Base-by-base conservation (phyloP, 2,329 filamentous ascomycete genomes). In the Phyllosticta citrichinensis region DNA sequence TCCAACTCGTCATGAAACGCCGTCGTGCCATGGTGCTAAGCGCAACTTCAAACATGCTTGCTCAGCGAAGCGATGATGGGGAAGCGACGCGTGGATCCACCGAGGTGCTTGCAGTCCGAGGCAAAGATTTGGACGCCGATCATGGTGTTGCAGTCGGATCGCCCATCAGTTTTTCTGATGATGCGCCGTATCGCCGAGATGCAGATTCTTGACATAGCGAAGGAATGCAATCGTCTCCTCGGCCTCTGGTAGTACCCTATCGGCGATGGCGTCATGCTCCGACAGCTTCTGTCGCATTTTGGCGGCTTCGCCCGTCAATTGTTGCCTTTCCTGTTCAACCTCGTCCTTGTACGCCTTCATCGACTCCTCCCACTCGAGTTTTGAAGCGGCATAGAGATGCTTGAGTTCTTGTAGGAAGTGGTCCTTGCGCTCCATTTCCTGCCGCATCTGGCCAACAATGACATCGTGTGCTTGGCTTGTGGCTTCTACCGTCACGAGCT, bases 221-320 rank as follows among this genome's bases (percentile, higher is more conserved):
- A 60, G 58, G 58, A 60, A 60, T 30, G 58, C 58, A 22, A 60
- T 60, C 35, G 58, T 53, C 6, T 60, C 58, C 40, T 60, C 58
- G 12, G 58, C 58, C 52, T 60, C 52, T 9, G 58, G 58, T 2
- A 60, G 52, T 22, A 60, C 58, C 52, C 51, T 55, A 22, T 60
- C 58, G 35, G 55, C 17, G 35, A 55, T 52, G 20, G 52, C 19
- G 14, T 55, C 22, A 8, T 52, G 51, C n/a, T 60, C 58, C 35
- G 58, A 8, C 19, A 60, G 35, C n/a, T 50, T n/a, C 27, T 60
- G 55, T 33, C 30, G 35, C 20, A 60, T 20, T 19, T 52, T 25
- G 22, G 58, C 52, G 6, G 33, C 58, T 4, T 60, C 58, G n/a
- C 33, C 55, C 24, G 52, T 52, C 35, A 60, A 22, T 20, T 54